A percentile compares a stretch with the other conserved stretches of the same genome.
phyloP scores from a whole-genome alignment of 1,284 basidiomycete species.

The Apiotrichum gracile region DNA sequence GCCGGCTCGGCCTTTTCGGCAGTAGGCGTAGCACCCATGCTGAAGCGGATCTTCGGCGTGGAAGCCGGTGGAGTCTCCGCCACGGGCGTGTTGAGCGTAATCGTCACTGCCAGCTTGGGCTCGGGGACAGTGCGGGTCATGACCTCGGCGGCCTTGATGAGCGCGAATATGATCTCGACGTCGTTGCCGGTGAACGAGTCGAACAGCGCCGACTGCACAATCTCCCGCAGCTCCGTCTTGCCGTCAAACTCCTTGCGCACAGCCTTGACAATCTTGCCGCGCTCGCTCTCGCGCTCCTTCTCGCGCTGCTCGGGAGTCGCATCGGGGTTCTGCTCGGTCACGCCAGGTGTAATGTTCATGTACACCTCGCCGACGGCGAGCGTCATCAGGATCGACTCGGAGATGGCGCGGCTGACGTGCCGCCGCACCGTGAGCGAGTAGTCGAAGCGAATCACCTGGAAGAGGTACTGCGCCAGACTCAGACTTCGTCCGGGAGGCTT shows the following conservation, averaged over 20 bases:
- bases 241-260: conserved; percentile 76
- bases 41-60: conserved; percentile 41
- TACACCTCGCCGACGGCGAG: conserved; percentile 85
- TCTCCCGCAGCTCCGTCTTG: conserved; percentile 64
- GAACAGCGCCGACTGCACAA: conserved; percentile 25
- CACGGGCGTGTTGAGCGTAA: conserved; percentile 72
- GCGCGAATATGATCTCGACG: conserved; percentile 79
- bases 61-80: conserved; percentile 53
- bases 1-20: background rate
- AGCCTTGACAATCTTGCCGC: conserved; percentile 62
- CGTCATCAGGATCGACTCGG: conserved; percentile 79
- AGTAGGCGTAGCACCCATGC: conserved; percentile 6
- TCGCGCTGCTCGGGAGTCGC: conserved; percentile 22
- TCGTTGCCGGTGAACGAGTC: conserved; percentile 55
- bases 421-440: conserved; percentile 74
- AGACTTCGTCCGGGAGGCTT: conserved; percentile 54
- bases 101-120: conserved; percentile 74
- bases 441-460: conserved; percentile 83
- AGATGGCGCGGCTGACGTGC: conserved; percentile 76
- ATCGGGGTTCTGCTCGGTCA: conserved; percentile 26
- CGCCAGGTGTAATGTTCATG: conserved; percentile 23
- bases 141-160: conserved; percentile 87
- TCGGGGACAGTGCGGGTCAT: conserved; percentile 77
- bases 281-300: conserved; percentile 23
- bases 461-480: conserved; percentile 72